Evolutionary conservation across 106 monocot species (phyloP).

Genomic region (Phalaenopsis equestris): DNA sequence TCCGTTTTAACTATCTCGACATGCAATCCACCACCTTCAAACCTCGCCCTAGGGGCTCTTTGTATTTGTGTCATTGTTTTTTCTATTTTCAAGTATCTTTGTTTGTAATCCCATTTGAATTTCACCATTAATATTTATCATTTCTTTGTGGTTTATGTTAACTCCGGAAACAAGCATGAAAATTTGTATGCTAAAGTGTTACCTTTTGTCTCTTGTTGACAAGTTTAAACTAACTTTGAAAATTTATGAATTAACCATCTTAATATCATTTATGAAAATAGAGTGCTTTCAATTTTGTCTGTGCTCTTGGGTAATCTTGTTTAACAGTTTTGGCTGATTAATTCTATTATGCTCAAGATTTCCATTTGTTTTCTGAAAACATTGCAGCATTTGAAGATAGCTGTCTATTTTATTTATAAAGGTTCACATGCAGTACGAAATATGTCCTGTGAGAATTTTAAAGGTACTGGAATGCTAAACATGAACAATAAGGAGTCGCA

Average conservation of each 20-base stretch:
- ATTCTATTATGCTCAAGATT: background rate
- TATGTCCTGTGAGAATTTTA: background rate
- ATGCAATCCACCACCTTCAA: no score
- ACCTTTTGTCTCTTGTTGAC: background rate
- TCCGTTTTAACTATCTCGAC: no score
- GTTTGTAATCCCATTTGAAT: no score
- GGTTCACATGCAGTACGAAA: background rate
- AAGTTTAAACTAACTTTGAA: background rate
- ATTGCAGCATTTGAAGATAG: background rate
- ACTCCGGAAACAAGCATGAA: background rate
- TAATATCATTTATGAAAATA: background rate
- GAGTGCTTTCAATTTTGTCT: background rate
- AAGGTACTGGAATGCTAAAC: constrained; percentile 1
- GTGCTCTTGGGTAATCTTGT: background rate
- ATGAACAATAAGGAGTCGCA: constrained; percentile 8
- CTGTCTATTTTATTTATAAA: background rate
- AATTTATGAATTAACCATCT: background rate
- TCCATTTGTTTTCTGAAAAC: background rate
- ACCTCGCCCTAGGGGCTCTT: no score
- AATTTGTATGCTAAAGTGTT: background rate
- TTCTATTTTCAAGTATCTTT: no score
- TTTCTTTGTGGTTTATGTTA: no score
- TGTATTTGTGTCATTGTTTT: no score
- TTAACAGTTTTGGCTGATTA: background rate
- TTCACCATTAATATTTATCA: no score